Percentiles rank a stretch among this genome's conserved stretches.
These are phyloP conservation scores for Solanum chacoense DNA, from an alignment of 305 asterid genomes.

Conservation along the genomic window DNA sequence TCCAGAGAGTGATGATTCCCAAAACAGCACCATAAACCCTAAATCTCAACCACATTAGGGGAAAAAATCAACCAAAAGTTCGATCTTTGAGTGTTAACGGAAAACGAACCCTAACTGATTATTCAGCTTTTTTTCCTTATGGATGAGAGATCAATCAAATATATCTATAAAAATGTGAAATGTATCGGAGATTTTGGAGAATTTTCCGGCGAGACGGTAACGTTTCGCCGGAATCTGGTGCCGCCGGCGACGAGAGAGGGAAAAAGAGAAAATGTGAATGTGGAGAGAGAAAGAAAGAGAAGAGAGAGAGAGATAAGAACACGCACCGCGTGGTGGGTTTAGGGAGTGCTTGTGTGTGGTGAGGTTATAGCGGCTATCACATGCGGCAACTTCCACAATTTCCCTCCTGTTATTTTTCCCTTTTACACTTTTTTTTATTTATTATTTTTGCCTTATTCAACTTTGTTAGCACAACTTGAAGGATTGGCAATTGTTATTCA, in stretches of 20 bases:
- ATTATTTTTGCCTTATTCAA: not conserved
- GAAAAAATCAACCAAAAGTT: slow-evolving; percentile 1
- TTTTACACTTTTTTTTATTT: not conserved
- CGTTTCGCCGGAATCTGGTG: slow-evolving; percentile 14
- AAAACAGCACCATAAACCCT: not conserved
- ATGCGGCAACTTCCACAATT: not conserved
- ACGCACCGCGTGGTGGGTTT: slow-evolving; percentile 2
- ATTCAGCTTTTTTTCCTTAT: not conserved
- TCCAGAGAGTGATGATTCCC: not conserved
- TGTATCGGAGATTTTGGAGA: slow-evolving; percentile 15
- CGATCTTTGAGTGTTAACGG: slow-evolving; percentile 26
- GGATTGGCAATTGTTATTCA: not conserved
- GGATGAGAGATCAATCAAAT: not conserved
- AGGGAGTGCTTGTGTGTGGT: not conserved
- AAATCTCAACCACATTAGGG: slow-evolving; percentile 10
- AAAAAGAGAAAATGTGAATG: not conserved
- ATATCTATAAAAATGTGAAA: not conserved
- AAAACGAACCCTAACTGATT: slow-evolving; percentile 5
- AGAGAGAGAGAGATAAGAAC: not conserved
- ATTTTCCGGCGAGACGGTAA: slow-evolving; percentile 2
- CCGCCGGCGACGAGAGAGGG: slow-evolving; percentile 2
- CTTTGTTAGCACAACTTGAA: not conserved
- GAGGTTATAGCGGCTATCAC: slow-evolving; percentile 5
- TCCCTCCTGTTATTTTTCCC: not conserved
- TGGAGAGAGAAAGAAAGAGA: not conserved